These are phyloP conservation scores for Backusella liffmaniae DNA, from an alignment of 192 early-diverging fungal genomes.

Conservation along the genomic window DNA sequence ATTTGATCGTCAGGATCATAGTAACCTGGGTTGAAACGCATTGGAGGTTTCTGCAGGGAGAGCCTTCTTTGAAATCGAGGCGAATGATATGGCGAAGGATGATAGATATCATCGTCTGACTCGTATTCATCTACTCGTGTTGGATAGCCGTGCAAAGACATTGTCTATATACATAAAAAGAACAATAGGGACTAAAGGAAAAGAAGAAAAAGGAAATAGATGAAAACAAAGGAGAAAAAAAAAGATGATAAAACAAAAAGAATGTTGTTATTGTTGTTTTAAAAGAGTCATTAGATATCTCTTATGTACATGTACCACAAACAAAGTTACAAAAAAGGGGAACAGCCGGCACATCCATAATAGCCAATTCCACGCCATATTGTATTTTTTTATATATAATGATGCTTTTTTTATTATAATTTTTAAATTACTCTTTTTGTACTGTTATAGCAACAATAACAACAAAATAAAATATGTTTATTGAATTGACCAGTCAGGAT, in stretches of 20 bases:
- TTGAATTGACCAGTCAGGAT: neutral
- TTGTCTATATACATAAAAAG: neutral
- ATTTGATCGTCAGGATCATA: neutral
- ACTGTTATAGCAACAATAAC: neutral
- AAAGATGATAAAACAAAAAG: slow-evolving; percentile 2
- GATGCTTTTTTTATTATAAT: neutral
- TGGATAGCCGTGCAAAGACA: neutral
- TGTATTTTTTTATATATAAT: neutral
- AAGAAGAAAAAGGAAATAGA: neutral
- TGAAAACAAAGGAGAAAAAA: neutral
- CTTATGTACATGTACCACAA: neutral
- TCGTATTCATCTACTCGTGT: slow-evolving; percentile 5
- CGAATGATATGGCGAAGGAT: neutral
- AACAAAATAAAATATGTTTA: neutral
- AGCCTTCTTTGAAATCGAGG: neutral
- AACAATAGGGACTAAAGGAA: neutral
- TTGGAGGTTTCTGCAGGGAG: neutral
- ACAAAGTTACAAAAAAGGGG: slow-evolving; percentile 5
- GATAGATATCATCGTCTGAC: neutral
- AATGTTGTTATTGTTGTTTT: slow-evolving; percentile 10
- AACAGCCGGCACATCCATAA: neutral
- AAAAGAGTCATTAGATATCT: slow-evolving; percentile 8
- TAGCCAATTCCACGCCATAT: neutral
- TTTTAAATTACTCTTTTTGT: neutral
- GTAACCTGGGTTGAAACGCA: neutral